phyloP scores from a whole-genome alignment of 2,329 filamentous ascomycete species.

The Claviceps monticola region DNA sequence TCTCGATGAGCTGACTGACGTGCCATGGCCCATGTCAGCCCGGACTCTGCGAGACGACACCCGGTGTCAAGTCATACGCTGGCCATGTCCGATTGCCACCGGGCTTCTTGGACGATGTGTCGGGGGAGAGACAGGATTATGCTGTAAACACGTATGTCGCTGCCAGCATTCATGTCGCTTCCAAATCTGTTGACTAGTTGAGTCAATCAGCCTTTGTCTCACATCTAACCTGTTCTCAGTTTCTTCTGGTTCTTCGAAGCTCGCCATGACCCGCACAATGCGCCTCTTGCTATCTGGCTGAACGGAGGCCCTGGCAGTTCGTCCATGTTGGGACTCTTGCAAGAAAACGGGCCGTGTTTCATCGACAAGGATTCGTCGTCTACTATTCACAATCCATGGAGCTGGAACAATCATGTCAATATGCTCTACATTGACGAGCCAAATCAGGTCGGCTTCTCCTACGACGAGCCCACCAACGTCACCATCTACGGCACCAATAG shows the following conservation, averaged over 20 bases:
- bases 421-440: slow-evolving; percentile 47
- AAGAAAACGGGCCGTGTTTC: slow-evolving; percentile 41
- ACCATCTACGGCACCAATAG: slow-evolving; percentile 37
- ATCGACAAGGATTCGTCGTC: slow-evolving; percentile 33
- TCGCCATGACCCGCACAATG: slow-evolving; percentile 23
- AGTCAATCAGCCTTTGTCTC: neutral
- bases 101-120: slow-evolving; percentile 18
- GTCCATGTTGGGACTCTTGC: slow-evolving; percentile 50
- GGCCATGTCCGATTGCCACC: slow-evolving; percentile 47
- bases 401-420: slow-evolving; percentile 44
- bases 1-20: neutral
- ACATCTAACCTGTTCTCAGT: slow-evolving; percentile 3
- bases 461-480: slow-evolving; percentile 50
- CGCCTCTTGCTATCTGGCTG: slow-evolving; percentile 45
- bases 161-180: neutral
- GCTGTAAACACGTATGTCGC: slow-evolving; percentile 30
- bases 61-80: slow-evolving; percentile 48
- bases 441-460: slow-evolving; percentile 54
- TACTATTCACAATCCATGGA: slow-evolving; percentile 43
- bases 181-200: neutral
- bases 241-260: slow-evolving; percentile 39
- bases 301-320: slow-evolving; percentile 50
- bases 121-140: slow-evolving; percentile 32
- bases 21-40: slow-evolving; percentile 24
- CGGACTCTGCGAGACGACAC: slow-evolving; percentile 42